phyloP scores from a whole-genome alignment of 345 rosid genomes.

The Eucalyptus dawsonii region DNA sequence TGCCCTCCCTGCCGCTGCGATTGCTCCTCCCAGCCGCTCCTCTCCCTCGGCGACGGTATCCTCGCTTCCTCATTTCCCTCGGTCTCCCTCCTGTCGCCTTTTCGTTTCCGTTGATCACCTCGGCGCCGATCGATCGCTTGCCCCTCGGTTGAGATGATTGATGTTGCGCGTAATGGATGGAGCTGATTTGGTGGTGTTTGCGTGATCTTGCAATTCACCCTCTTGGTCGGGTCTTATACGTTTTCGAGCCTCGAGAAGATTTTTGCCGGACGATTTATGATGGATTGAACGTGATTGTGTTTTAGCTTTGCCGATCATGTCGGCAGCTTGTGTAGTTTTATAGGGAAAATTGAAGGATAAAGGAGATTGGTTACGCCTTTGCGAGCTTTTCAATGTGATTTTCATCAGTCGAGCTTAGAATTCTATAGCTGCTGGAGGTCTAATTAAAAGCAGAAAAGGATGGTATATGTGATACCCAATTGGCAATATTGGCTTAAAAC shows the following conservation, averaged over 20 bases:
- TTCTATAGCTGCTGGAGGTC: background rate
- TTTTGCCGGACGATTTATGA: background rate
- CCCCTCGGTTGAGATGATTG: background rate
- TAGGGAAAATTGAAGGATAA: background rate
- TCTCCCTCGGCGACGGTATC: conserved; percentile 33
- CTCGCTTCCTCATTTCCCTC: background rate
- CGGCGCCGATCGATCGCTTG: background rate
- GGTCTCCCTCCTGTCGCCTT: background rate
- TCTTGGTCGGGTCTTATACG: background rate
- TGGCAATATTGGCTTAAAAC: background rate
- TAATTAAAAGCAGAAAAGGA: background rate
- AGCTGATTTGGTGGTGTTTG: background rate
- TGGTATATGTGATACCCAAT: background rate
- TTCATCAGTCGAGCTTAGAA: background rate
- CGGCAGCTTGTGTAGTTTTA: background rate
- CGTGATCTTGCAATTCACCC: background rate
- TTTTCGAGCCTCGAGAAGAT: background rate
- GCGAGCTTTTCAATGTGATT: background rate
- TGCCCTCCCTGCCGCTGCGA: conserved; percentile 51
- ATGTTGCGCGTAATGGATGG: background rate
- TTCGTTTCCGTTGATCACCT: background rate
- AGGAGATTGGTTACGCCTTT: background rate
- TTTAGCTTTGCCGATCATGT: background rate
- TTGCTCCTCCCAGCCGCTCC: conserved; percentile 47
- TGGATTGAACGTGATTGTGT: background rate